Evolutionary conservation across 176 grass and related monocot genomes (phyloP), one percentile per base, ranked within the genome.

Genomic region (Eremochloa ophiuroides): DNA sequence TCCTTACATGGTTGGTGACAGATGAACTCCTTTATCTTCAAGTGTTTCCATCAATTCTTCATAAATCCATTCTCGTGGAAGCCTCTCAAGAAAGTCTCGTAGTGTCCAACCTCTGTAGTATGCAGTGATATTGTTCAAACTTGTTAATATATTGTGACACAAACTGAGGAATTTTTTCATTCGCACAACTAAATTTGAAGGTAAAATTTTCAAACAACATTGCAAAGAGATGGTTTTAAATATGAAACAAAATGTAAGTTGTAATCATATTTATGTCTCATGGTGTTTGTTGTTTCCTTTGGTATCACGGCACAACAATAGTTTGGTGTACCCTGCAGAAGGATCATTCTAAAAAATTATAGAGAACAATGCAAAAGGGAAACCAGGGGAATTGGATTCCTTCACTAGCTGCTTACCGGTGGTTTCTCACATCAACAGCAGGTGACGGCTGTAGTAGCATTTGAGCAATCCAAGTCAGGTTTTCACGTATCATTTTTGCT

Each of bases 21-120:
- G 93, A 80, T 93, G 87, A 90, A 99, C 91, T 77, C 93, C 93
- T 88, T 89, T 99, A 53, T 91, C 91, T 75, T 85, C 84, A 69
- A 99, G 88, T 62, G 91, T 90, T 90, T 99, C 97, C 89, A 99
- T 93, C 71, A 99, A 81, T 68, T 95, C 97, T 88, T 99, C 97
- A 73, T 89, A 95, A 88, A 99, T 99, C 97, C 97, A 99, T 89
- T 93, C 97, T 86, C 97, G 88, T 85, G 97, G 97, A 37, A 99
- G 91, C 81, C 89, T 85, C 80, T 99, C 97, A 40, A 99, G 88
- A 93, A 89, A 93, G 91, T 99, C 93, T 79, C 85, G 56, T 80
- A 96, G 73, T 27, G 93, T 96, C 88, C 93, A 93, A 30, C 97
- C 97, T 88, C 97, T 99, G 67, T 46, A 80, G 33, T 80, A 78